phyloP scores from a whole-genome alignment of 1,139 yeast genomes.

The Zygosaccharomyces sapae region DNA sequence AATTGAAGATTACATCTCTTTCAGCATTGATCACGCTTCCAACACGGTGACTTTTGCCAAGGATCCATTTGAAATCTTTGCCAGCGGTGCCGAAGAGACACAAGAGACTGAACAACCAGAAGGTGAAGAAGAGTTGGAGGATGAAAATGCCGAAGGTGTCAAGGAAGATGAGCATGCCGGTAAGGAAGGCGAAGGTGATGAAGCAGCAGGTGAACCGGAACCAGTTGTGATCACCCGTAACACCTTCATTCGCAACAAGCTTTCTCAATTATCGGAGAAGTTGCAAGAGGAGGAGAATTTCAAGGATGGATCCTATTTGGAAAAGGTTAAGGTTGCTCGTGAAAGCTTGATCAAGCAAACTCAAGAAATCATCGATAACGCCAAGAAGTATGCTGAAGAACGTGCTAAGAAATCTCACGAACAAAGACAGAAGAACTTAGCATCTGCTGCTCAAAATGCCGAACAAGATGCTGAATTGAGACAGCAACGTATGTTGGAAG shows the following conservation, averaged over 20 bases:
- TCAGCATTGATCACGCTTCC: slow-evolving; percentile 79
- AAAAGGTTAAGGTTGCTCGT: slow-evolving; percentile 36
- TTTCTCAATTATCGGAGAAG: slow-evolving; percentile 28
- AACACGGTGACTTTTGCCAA: slow-evolving; percentile 74
- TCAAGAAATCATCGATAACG: slow-evolving; percentile 31
- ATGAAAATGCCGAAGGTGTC: slow-evolving; percentile 41
- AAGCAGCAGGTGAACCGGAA: slow-evolving; percentile 46
- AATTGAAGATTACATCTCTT: slow-evolving; percentile 71
- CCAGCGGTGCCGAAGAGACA: slow-evolving; percentile 48
- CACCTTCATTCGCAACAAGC: slow-evolving; percentile 47
- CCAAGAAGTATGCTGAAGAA: slow-evolving; percentile 36
- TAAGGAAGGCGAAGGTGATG: slow-evolving; percentile 22
- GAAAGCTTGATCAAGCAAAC: slow-evolving; percentile 34
- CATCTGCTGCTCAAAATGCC: slow-evolving; percentile 37
- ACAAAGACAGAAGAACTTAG: slow-evolving; percentile 60
- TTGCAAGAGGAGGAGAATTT: slow-evolving; percentile 32
- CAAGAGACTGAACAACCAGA: slow-evolving; percentile 60
- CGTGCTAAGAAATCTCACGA: slow-evolving; percentile 63
- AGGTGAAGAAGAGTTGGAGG: slow-evolving; percentile 51
- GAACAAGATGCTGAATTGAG: slow-evolving; percentile 56
- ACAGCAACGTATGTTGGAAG: slow-evolving; percentile 63
- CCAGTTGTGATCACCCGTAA: slow-evolving; percentile 61
- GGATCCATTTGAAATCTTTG: slow-evolving; percentile 67
- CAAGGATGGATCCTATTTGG: slow-evolving; percentile 30
- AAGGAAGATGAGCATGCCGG: slow-evolving; percentile 17